Evolutionary conservation across 2,329 filamentous ascomycete genomes (phyloP).

Genomic region (Mycocentrospora acerina): DNA sequence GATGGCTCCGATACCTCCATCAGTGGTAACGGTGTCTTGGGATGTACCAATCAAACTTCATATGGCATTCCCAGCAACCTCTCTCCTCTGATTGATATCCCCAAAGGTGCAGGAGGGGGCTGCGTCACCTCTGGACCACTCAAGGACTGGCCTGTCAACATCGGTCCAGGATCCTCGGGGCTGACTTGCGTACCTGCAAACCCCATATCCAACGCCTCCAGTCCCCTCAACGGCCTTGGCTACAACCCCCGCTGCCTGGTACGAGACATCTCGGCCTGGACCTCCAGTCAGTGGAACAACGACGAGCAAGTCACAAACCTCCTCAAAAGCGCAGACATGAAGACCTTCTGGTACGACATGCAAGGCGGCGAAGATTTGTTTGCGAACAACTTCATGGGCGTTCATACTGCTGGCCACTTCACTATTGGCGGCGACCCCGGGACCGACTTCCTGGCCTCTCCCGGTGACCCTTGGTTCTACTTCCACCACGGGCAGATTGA

Average conservation of each 20-base stretch:
- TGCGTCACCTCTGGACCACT: constrained; percentile 56
- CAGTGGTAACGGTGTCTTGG: constrained; percentile 48
- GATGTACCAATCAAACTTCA: constrained; percentile 25
- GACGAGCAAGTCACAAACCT: constrained; percentile 28
- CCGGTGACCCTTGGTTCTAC: constrained; percentile 39
- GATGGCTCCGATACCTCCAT: constrained; percentile 53
- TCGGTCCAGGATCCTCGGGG: constrained; percentile 51
- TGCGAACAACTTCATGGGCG: constrained; percentile 34
- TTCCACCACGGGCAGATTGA: constrained; percentile 52
- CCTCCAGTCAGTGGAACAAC: constrained; percentile 29
- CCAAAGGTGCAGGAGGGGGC: constrained; percentile 56
- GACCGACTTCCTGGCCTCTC: constrained; percentile 49
- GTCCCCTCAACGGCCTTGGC: constrained; percentile 25
- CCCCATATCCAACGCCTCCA: constrained; percentile 29
- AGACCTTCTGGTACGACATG: constrained; percentile 43
- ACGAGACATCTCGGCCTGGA: constrained; percentile 37
- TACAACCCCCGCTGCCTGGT: constrained; percentile 40
- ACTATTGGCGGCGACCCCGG: constrained; percentile 47
- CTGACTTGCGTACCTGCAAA: constrained; percentile 27
- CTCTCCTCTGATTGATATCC: constrained; percentile 38
- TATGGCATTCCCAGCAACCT: constrained; percentile 27
- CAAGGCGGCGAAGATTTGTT: constrained; percentile 36
- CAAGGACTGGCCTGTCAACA: constrained; percentile 46
- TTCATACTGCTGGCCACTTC: constrained; percentile 51
- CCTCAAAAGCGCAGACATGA: constrained; percentile 31